Evolutionary conservation across 1,284 basidiomycete species (phyloP).

Genomic region (Pisolithus thermaeus): DNA sequence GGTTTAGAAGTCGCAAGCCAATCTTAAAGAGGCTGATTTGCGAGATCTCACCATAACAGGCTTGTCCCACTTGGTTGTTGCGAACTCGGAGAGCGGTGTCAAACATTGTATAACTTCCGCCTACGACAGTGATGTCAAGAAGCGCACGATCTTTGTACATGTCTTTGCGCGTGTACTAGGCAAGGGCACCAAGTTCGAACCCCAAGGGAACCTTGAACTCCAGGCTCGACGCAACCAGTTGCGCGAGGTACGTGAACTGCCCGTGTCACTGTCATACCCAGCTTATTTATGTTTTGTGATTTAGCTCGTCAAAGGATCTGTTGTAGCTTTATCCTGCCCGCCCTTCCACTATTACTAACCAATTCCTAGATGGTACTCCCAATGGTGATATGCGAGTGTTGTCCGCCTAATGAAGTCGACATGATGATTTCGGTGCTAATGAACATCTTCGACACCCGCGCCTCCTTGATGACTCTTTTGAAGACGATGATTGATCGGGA

Average conservation of each 20-base stretch:
- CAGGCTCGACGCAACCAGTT: conserved; percentile 53
- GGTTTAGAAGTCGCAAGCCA: conserved; percentile 39
- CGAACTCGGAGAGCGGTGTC: conserved; percentile 86
- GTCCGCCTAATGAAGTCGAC: conserved; percentile 73
- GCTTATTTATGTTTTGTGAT: conserved; percentile 5
- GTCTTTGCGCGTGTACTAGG: conserved; percentile 85
- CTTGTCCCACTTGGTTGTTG: conserved; percentile 74
- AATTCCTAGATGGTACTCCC: conserved; percentile 63
- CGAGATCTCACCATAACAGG: conserved; percentile 72
- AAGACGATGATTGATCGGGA: conserved; percentile 84
- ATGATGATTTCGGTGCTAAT: conserved; percentile 83
- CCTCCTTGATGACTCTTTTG: conserved; percentile 68
- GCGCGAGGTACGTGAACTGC: conserved; percentile 50
- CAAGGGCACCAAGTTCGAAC: conserved; percentile 70
- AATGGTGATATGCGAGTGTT: conserved; percentile 81
- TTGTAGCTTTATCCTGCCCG: conserved; percentile 39
- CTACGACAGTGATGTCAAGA: conserved; percentile 69
- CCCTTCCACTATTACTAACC: conserved; percentile 6
- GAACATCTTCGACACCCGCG: conserved; percentile 78
- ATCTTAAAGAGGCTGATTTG: conserved; percentile 54
- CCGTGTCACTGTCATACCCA: not conserved
- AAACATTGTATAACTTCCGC: conserved; percentile 83
- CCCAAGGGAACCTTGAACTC: conserved; percentile 48
- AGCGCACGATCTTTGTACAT: conserved; percentile 80
- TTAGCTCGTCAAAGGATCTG: conserved; percentile 68